A percentile compares a stretch with the other conserved stretches of the same genome.
phyloP scores from a whole-genome alignment of 169 alveolate species.

The Plasmodium falciparum region DNA sequence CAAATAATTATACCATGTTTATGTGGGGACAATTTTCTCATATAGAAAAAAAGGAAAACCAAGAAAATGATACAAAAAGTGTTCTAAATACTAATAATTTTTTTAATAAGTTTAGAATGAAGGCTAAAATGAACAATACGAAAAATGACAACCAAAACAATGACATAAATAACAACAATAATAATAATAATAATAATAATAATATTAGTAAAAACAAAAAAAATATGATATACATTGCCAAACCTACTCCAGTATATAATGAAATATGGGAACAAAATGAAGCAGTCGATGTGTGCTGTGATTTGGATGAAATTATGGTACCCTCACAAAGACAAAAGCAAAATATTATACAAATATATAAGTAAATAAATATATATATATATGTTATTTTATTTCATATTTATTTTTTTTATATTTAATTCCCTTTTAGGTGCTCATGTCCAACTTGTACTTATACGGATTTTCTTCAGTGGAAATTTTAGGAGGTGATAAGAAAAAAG shows the following conservation, averaged over 20 bases:
- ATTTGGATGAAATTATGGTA: constrained; percentile 74
- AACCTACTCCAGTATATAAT: constrained; percentile 63
- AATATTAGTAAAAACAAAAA: not conserved
- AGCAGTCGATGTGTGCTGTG: constrained; percentile 69
- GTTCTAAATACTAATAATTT: constrained; percentile 8
- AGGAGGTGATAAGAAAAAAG: not conserved
- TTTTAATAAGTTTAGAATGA: constrained; percentile 48
- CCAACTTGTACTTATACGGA: constrained; percentile 70
- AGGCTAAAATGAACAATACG: constrained; percentile 22
- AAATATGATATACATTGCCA: constrained; percentile 57
- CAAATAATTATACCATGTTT: constrained; percentile 37
- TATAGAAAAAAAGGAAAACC: constrained; percentile 36
- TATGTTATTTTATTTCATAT: not conserved
- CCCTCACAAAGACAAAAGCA: not conserved
- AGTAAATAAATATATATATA: not conserved
- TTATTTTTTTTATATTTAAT: not conserved
- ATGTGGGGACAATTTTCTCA: constrained; percentile 76
- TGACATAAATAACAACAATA: not conserved
- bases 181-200: not conserved
- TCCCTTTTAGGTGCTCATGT: constrained; percentile 48
- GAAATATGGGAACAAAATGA: constrained; percentile 41
- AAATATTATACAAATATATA: not conserved
- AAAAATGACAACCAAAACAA: not conserved
- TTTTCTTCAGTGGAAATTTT: constrained; percentile 61
- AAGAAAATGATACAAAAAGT: constrained; percentile 3